Evolutionary conservation across 305 asterid genomes (phyloP), one percentile per base, ranked within the genome.

Genomic region (Striga hermonthica): DNA sequence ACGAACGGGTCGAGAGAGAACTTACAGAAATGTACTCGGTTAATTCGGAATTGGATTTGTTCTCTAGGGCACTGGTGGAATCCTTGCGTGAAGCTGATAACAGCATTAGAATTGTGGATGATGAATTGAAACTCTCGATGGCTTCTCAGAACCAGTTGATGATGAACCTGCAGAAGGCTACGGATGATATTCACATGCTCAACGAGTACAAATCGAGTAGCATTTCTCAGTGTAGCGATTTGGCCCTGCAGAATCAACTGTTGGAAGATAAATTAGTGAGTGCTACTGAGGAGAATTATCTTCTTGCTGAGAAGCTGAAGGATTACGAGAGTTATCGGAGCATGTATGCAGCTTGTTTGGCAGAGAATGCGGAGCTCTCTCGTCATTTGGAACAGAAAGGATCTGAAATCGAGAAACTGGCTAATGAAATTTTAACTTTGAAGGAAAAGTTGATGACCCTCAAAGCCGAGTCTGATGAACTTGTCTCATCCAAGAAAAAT

Each of bases 1-100:
- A 82, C 66, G 81, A 75, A 72, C 91, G 85, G 86, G 96, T 83
- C 67, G 96, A 94, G 77, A 84, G 83, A 79, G 99, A 94, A 61
- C 91, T 91, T 43, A 56, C 68, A 7, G 95, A 88, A 62, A 82
- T 91, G 97, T 82, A 81, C 72, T 86, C 85, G 40, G 69, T 78
- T 45, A 91, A 83, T 72, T 76, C 86, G 64, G 81, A 81, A 75
- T 81, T 88, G 82, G 99, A 91, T 67, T 70, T 91, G 80, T 91
- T 80, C 77, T 91, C 99, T 15, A 85, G 74, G 66, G 78, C 86
- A 31, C 72, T 91, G 71, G 81, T 82, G 68, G 89, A 81, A 72
- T 83, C 82, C 5, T 57, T 91, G 64, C 52, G 70, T 60, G 96
- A 85, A 72, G 90, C 92, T 31, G 75, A 74, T 82, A 73, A 72